Conservation (phyloP, 768 basidiomycete species). For the Pisolithus orientalis region DNA sequence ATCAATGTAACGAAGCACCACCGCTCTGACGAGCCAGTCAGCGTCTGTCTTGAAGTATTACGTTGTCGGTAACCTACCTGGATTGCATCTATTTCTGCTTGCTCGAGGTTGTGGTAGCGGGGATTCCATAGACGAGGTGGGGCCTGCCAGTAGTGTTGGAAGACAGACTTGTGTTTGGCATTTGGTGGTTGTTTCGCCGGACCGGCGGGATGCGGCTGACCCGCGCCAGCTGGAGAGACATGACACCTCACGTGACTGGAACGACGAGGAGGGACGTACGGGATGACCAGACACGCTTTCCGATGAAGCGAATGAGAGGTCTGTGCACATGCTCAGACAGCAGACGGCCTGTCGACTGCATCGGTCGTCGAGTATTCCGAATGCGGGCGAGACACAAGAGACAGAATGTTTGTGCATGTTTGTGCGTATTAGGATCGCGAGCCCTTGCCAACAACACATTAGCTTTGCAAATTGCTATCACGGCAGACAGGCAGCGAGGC, state of each 20-base stretch:
- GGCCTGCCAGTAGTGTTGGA: constrained; percentile 60
- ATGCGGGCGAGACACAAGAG: not conserved
- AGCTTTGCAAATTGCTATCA: not conserved
- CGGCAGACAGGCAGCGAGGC: constrained; percentile 1
- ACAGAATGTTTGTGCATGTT: constrained; percentile 7
- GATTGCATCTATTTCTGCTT: constrained; percentile 61
- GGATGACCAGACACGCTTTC: constrained; percentile 48
- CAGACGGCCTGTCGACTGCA: constrained; percentile 31
- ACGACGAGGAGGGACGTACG: constrained; percentile 25
- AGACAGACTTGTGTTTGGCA: constrained; percentile 14
- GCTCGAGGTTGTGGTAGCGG: constrained; percentile 40
- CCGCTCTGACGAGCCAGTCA: constrained; percentile 40
- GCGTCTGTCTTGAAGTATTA: not conserved
- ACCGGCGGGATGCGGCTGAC: constrained; percentile 56
- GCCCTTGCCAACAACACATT: constrained; percentile 13
- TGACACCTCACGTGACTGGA: constrained; percentile 1
- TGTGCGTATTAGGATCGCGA: constrained; percentile 15
- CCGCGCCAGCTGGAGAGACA: constrained; percentile 28
- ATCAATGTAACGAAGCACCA: constrained; percentile 50
- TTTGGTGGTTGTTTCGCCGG: constrained; percentile 3
- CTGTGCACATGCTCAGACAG: constrained; percentile 41
- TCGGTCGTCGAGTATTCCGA: constrained; percentile 2
- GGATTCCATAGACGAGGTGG: constrained; percentile 55
- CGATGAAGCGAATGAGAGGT: constrained; percentile 59
- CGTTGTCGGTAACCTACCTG: constrained; percentile 37